These are phyloP conservation scores for Selaginella moellendorffii DNA, from an alignment of 75 land plant species.

Conservation along the genomic window DNA sequence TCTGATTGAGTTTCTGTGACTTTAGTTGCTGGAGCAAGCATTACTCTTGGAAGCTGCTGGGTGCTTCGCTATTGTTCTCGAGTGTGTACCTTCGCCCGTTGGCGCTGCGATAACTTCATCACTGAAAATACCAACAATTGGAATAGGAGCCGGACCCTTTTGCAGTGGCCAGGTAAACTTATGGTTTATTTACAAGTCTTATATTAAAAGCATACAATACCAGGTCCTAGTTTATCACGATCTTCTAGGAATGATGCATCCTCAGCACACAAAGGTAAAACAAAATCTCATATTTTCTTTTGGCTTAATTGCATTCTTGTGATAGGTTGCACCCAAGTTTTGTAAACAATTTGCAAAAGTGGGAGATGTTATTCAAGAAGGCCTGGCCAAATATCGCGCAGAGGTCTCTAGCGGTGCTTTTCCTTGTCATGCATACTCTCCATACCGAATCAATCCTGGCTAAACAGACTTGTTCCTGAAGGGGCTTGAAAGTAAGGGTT, in stretches of 20 bases:
- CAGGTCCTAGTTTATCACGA: conserved; percentile 96
- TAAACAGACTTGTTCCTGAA: conserved; percentile 36
- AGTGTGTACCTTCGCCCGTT: conserved; percentile 86
- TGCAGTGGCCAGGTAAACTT: conserved; percentile 80
- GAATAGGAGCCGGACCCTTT: conserved; percentile 89
- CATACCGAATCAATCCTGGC: conserved; percentile 50
- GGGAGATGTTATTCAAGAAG: conserved; percentile 65
- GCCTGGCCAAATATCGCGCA: conserved; percentile 55
- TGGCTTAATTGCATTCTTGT: neutral
- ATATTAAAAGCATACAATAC: too few species aligned
- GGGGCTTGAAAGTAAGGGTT: conserved; percentile 47
- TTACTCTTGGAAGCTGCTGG: too few species aligned
- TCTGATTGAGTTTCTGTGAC: neutral
- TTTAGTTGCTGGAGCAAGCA: conserved; percentile 82
- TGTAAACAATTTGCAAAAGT: conserved; percentile 72
- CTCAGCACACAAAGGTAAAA: conserved; percentile 80
- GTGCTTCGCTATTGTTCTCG: conserved; percentile 76
- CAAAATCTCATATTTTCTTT: neutral
- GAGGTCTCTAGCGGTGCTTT: conserved; percentile 55
- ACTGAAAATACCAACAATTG: conserved; percentile 79
- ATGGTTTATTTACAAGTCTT: too few species aligned
- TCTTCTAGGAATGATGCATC: conserved; percentile 77
- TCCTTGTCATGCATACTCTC: conserved; percentile 55
- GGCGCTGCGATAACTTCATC: conserved; percentile 86
- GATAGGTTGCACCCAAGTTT: conserved; percentile 88